These are phyloP conservation scores for Rhizoclosmatium globosum DNA, from an alignment of 192 early-diverging fungal species.

Conservation along the genomic window DNA sequence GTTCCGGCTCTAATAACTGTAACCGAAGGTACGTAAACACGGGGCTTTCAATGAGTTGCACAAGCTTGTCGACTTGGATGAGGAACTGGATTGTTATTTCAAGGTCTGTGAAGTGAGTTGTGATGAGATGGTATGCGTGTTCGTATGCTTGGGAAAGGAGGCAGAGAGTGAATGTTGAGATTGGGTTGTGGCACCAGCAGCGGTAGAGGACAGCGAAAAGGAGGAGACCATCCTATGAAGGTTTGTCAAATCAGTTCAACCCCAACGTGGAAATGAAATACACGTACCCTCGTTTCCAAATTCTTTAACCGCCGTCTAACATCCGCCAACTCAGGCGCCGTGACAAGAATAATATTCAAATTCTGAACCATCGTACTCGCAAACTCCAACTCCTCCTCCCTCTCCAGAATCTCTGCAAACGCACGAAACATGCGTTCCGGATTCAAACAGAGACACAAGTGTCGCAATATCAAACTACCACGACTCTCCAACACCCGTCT, in stretches of 20 bases:
- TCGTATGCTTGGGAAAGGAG: constrained; percentile 97
- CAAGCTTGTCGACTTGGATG: constrained; percentile 97
- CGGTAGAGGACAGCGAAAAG: constrained; percentile 89
- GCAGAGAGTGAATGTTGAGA: constrained; percentile 92
- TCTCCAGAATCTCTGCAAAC: constrained; percentile 87
- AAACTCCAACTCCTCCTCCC: constrained; percentile 93
- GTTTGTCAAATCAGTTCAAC: constrained; percentile 10
- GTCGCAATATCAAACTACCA: constrained; percentile 91
- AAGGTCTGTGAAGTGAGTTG: constrained; percentile 89
- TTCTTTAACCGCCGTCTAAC: constrained; percentile 82
- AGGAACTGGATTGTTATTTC: constrained; percentile 95
- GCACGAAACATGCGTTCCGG: constrained; percentile 91
- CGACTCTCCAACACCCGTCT: constrained; percentile 86
- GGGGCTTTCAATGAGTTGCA: constrained; percentile 96
- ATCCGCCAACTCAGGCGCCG: constrained; percentile 88
- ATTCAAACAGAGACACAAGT: constrained; percentile 89
- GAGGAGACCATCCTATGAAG: constrained; percentile 71
- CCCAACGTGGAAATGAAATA: too few relatives aligned
- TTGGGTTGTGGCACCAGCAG: constrained; percentile 97
- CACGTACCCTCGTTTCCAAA: constrained; percentile 73
- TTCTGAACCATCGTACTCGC: constrained; percentile 98
- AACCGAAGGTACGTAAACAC: constrained; percentile 96
- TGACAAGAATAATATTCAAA: constrained; percentile 94
- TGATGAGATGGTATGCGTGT: constrained; percentile 76
- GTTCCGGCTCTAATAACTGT: constrained; percentile 91